Evolutionary conservation across 2,329 filamentous ascomycete genomes (phyloP), one percentile per base, ranked within the genome.

Genomic region (Nemania diffusa): DNA sequence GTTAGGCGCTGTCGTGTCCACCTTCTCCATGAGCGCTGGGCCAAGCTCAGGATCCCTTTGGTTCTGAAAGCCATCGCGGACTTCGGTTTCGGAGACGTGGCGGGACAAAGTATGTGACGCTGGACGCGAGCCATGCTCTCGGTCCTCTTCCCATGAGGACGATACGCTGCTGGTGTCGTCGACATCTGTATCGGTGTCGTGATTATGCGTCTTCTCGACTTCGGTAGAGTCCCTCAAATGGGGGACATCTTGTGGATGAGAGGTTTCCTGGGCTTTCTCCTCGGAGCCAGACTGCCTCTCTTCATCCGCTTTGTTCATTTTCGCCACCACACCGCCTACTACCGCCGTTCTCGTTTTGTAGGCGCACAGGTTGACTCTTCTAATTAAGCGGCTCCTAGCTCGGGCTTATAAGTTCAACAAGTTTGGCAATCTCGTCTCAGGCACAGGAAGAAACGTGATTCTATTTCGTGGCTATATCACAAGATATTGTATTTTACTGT

Each of bases 11-110:
- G 73, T 65, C 34, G 65, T 74, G 46, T 72, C 72, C 32, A 70
- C 70, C 57, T 72, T 75, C 46, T 71, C 66, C 9, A 52, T 67
- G 22, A 70, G 62, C 20, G 56, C 65, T 24, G 63, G 73, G 55
- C 75, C 78, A 5, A 80, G 70, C 66, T 82, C 79, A 5, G 75
- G 69, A 44, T 81, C 81, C 5, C 78, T 73, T 44, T 77, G 75
- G 48, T 77, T 80, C 55, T 74, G 73, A 63, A 82, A 79, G 34
- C 79, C 81, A 69, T 82, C 81, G 29, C 78, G 75, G 7, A 81
- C 75, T 57, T 82, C 80, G 0, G 80, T 80, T 52, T 69, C 69
- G 9, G 69, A 71, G 6, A 81, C 73, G 29, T 76, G 78, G 56
- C 76, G 74, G 3, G 79, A 78, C 3, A 80, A 66, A 20, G 67